Evolutionary conservation across 1,139 yeast species (phyloP), one percentile per base, ranked within the genome.

Genomic region (Lipomyces yarrowii): DNA sequence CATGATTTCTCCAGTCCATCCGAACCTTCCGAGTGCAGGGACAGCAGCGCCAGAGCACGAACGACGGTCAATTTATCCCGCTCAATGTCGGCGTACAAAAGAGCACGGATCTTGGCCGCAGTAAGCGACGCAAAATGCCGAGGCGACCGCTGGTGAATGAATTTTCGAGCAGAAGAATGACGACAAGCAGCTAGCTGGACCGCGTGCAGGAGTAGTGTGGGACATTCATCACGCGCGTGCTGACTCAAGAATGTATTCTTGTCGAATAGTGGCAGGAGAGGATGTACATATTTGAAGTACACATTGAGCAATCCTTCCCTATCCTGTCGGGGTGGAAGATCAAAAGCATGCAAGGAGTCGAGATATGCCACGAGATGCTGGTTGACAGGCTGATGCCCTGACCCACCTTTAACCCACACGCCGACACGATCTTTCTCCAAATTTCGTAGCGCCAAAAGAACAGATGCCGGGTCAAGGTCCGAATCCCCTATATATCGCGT

Each of bases 301-400:
- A 81, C 71, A 61, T 73, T 72, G 55, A 80, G 73, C 61, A 81
- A 73, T 32, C 77, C 78, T 35, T 76, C 78, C 5, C 79, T 67
- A 62, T 77, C 74, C 54, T 69, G 74, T 48, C 75, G 76, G 72
- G 70, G 66, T 7, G 75, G 80, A 75, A 74, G 78, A 64, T 73
- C 77, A 70, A 81, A 81, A 3, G 83, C 84, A 55, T 77, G 74
- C 42, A 81, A 77, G 33, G 78, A 74, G 23, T 77, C 73, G 56
- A 81, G 73, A 62, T 78, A 78, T 15, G 77, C 73, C 53, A 76
- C 74, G 53, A 78, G 68, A 46, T 73, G 74, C 7, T 77, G 76
- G 63, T 76, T 74, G 32, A 77, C 70, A 18, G 67, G 64, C 30
- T 63, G 68, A 26, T 62, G 68, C 30, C 64, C 35, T 4, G 65